Evolutionary conservation across 2,329 filamentous ascomycete species (phyloP), one percentile per base, ranked within the genome.

Genomic region (Alternaria arborescens): DNA sequence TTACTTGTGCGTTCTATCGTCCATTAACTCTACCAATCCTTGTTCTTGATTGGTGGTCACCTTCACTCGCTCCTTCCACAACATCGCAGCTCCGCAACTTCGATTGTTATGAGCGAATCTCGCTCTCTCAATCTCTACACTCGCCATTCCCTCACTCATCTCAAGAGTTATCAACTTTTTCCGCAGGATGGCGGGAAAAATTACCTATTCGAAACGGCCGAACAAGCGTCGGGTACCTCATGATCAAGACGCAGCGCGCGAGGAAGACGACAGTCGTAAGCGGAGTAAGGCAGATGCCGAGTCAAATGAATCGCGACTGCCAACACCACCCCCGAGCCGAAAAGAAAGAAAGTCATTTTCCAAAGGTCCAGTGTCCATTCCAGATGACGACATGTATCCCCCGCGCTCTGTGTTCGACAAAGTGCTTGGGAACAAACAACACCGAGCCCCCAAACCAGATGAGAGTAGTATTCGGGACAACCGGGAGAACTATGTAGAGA

Each of bases 201-300:
- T 61, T 53, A 71, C 69, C 7, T 71, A 71, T 53, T 71, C 69
- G 12, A 62, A 63, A 20, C 34, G 51, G 38, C 52, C 47, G n/a
- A 61, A 61, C 8, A 71, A 67, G 60, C 41, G 52, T 12, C 62
- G 50, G 24, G 41, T 54, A 24, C 44, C 52, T 8, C 55, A 59
- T 34, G 57, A 62, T 20, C 52, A 58, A 20, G 55, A 65, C 28
- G 41, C 57, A 16, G 52, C 57, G 20, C 60, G 57, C 36, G 48
- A 63, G 18, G 47, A 60, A 26, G 59, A 63, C 18, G 52, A 59
- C 38, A 60, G 56, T 41, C 56, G 58, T 32, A 70, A 71, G 61
- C 68, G 66, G 54, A 26, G 32, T 18, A 71, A 60, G 52, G 55
- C 56, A 24, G 52, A 65, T 50, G 56, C 61, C 34, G 59, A 58